A percentile compares a stretch with the other conserved stretches of the same genome.
Conservation (phyloP, 129 eudicot genomes). For the Logfia minima region DNA sequence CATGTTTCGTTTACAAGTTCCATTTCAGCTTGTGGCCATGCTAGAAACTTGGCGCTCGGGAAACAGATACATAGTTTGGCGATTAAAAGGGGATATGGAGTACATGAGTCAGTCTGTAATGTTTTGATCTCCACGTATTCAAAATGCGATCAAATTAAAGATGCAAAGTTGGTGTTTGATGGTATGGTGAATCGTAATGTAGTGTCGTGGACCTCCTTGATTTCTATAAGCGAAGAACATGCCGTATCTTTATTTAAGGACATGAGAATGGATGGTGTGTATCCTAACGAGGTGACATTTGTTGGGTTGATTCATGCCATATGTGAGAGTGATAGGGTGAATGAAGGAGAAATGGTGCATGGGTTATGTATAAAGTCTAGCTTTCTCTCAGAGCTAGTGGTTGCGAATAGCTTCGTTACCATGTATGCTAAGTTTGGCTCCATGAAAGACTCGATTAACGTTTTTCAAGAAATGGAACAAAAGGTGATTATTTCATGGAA, state of each 20-base stretch:
- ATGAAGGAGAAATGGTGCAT: conserved; percentile 77
- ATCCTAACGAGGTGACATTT: conserved; percentile 81
- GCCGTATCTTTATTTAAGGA: conserved; percentile 51
- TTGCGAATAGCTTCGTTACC: conserved; percentile 78
- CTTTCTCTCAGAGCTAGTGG: conserved; percentile 50
- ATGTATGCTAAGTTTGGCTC: conserved; percentile 81
- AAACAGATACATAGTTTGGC: conserved; percentile 64
- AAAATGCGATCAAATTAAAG: conserved; percentile 54
- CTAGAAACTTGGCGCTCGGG: conserved; percentile 57
- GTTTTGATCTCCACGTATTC: conserved; percentile 72
- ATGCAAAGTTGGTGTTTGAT: conserved; percentile 62
- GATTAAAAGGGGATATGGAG: conserved; percentile 53
- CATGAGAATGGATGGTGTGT: conserved; percentile 65
- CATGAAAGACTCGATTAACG: conserved; percentile 48
- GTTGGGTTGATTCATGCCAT: conserved; percentile 68
- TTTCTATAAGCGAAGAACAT: conserved; percentile 60
- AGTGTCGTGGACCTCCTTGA: conserved; percentile 88
- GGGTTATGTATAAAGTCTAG: conserved; percentile 63
- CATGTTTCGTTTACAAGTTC: conserved; percentile 74
- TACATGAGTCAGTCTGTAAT: conserved; percentile 67
- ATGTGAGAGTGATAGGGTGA: conserved; percentile 40
- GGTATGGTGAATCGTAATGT: conserved; percentile 66
- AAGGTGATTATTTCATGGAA: conserved; percentile 77
- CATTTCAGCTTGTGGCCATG: conserved; percentile 77
- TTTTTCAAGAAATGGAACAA: conserved; percentile 59